Evolutionary conservation across 495 filamentous ascomycete species (phyloP).

Genomic region (Penicillium roqueforti): DNA sequence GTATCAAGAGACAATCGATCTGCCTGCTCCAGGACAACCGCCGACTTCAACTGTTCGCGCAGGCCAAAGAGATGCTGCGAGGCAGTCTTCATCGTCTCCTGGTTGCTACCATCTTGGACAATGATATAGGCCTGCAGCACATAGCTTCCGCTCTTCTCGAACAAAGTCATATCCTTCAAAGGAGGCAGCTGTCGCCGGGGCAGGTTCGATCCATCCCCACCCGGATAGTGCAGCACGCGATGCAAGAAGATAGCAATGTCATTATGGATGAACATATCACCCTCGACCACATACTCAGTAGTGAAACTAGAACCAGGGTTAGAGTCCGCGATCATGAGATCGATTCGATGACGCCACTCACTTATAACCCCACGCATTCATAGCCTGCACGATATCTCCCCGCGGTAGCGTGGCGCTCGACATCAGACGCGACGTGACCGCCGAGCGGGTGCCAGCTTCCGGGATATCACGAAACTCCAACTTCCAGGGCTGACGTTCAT

Average conservation of each 20-base stretch:
- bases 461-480: conserved; percentile 53
- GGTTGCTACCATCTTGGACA: conserved; percentile 49
- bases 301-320: conserved; percentile 36
- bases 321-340: conserved; percentile 18
- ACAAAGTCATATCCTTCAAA: conserved; percentile 32
- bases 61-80: conserved; percentile 56
- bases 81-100: conserved; percentile 52
- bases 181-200: conserved; percentile 34
- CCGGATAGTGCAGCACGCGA: conserved; percentile 41
- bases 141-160: conserved; percentile 49
- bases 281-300: conserved; percentile 46
- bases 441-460: conserved; percentile 45
- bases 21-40: conserved; percentile 58
- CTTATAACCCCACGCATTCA: conserved; percentile 52
- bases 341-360: conserved; percentile 26
- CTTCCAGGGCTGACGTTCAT: conserved; percentile 42
- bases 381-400: conserved; percentile 42
- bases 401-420: conserved; percentile 40
- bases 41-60: conserved; percentile 59
- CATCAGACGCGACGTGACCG: conserved; percentile 46
- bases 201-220: conserved; percentile 21
- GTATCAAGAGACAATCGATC: conserved; percentile 66
- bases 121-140: conserved; percentile 47
- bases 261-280: conserved; percentile 46
- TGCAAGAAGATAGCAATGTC: conserved; percentile 47